Evolutionary conservation across 495 filamentous ascomycete species (phyloP).

Genomic region (Amphirosellinia nigrospora): DNA sequence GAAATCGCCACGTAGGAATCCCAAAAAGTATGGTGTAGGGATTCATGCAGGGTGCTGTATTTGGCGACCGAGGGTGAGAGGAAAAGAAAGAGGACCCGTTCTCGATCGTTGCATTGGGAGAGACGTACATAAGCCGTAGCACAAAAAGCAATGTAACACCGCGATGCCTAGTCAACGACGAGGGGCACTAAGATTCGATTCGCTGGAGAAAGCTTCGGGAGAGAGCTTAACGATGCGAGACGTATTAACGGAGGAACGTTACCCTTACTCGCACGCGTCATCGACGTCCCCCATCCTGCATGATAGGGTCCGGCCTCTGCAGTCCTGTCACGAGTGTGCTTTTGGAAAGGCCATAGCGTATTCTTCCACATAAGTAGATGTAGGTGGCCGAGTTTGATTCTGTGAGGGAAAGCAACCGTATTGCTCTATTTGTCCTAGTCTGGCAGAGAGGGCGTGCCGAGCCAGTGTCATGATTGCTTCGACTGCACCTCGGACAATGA

Average conservation of each 20-base stretch:
- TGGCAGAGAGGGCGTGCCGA: background rate
- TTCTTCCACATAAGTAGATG: background rate
- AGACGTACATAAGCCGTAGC: background rate
- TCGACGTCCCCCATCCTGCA: background rate
- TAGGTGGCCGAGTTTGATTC: background rate
- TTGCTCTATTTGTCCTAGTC: conserved; percentile 8
- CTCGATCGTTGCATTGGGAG: background rate
- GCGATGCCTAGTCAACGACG: background rate
- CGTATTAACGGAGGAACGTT: background rate
- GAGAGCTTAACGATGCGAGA: conserved; percentile 1
- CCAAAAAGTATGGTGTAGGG: background rate
- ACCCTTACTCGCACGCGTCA: background rate
- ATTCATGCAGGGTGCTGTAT: conserved; percentile 21
- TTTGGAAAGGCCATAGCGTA: background rate
- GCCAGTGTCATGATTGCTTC: background rate
- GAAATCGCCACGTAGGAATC: conserved; percentile 17
- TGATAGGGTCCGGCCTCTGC: background rate
- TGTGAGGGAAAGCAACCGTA: conserved; percentile 6
- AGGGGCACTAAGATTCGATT: conserved; percentile 12
- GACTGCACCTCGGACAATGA: background rate
- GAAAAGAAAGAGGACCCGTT: background rate
- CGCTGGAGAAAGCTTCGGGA: background rate
- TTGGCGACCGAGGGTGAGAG: conserved; percentile 21
- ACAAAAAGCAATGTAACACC: conserved; percentile 15
- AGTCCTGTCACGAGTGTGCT: background rate